Percentiles rank a stretch among this genome's conserved stretches.
Conservation (phyloP, 1,284 basidiomycete species). For the Papiliotrema flavescens region DNA sequence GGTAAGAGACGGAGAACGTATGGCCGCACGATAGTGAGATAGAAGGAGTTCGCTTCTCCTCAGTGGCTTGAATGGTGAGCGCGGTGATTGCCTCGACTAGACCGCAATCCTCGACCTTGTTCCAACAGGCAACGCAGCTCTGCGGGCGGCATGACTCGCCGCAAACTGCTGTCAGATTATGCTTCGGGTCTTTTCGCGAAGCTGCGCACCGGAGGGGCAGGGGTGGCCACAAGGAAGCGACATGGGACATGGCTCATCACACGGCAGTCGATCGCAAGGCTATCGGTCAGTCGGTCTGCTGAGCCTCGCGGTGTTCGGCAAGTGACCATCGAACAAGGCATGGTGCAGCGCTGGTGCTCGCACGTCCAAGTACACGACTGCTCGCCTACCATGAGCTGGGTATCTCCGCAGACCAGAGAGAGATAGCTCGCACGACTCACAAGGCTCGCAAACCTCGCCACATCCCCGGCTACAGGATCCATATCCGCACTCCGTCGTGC, state of each 20-base stretch:
- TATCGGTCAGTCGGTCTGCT: constrained; percentile 40
- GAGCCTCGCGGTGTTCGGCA: neutral
- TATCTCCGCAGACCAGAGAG: neutral
- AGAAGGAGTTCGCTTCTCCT: neutral
- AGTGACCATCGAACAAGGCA: constrained; percentile 68
- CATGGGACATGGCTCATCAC: constrained; percentile 57
- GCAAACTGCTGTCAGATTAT: neutral
- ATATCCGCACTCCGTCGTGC: constrained; percentile 5
- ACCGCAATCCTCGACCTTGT: neutral
- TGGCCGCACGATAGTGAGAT: neutral
- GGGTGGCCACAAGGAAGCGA: constrained; percentile 59
- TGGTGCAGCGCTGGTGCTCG: constrained; percentile 56
- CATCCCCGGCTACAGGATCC: constrained; percentile 1
- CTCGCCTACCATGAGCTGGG: constrained; percentile 2
- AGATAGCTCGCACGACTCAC: neutral
- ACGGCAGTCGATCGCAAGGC: constrained; percentile 66
- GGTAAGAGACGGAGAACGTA: neutral
- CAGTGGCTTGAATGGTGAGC: neutral
- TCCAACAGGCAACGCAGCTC: neutral
- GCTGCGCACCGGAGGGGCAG: constrained; percentile 55
- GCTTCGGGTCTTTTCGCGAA: neutral
- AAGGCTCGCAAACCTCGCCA: constrained; percentile 1
- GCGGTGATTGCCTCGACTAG: neutral
- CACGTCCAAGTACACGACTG: constrained; percentile 52
- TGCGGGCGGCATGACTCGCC: neutral